Base-by-base conservation (phyloP, 257 asterid genomes). In the Nicotiana undulata region DNA sequence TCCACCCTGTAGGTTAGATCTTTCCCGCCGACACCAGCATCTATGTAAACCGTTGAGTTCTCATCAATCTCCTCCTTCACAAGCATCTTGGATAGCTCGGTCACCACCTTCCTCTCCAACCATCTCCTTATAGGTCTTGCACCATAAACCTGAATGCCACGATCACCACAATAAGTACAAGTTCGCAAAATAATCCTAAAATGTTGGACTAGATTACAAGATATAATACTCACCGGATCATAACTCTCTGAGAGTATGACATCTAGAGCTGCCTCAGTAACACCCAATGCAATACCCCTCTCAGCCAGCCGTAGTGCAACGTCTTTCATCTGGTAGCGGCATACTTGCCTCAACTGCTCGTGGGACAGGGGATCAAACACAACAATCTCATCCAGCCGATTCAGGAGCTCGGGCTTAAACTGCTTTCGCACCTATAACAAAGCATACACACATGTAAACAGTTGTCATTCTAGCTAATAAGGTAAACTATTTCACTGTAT, bases 121-220 rank as follows among this genome's bases (percentile, higher is more conserved):
- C 99, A 95, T 65, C 99, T 89, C 63, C 99, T 84, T 26, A 95
- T 95, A 0, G 97, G 98, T 1, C 98, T 88, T 2, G 98, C 99
- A 29, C 99, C 99, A 6, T 91, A 95, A 1, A 89, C 92, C 97
- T 92, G 78, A 17, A 22, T 16, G 17, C 16, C 8, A 10, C 8
- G 49, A 8, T 7, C 49, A 40, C 49, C 11, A 40, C 49, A 40
- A 40, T 40, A 40, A 40, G 49, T 40, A 40, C 49, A 40, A 40
- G 49, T 40, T 40, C 10, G 49, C 49, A 40, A 40, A 40, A 40
- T 40, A 40, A 7, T 40, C 49, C 49, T 40, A 40, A 40, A 40
- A 40, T 40, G 8, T 40, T 40, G 49, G 49, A 40, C 11, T 40
- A 40, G 49, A 40, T 40, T 40, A 40, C 12, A 40, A 40, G 49